Evolutionary conservation across 148 eudicot genomes (phyloP).

Genomic region (Nyssa sinensis): DNA sequence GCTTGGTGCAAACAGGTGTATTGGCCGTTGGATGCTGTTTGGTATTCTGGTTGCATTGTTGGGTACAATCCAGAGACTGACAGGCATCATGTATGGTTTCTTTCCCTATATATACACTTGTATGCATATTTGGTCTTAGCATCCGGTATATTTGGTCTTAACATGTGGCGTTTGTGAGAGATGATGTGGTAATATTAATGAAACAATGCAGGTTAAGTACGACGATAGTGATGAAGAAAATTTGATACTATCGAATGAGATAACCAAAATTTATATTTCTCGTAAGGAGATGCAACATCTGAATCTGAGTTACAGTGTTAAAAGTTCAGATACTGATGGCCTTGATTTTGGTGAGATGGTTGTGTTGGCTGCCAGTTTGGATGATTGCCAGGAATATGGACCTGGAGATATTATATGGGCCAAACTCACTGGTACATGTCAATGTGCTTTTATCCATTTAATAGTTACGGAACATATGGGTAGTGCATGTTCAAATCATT

Average conservation of each 20-base stretch:
- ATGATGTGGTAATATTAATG: not conserved
- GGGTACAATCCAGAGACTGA: constrained; percentile 39
- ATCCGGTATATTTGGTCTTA: no score
- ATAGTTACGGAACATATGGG: not conserved
- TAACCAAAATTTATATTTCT: constrained; percentile 58
- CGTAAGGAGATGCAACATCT: constrained; percentile 58
- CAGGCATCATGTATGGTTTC: constrained; percentile 58
- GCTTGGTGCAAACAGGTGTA: constrained; percentile 43
- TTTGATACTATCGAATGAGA: constrained; percentile 56
- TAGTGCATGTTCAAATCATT: no score
- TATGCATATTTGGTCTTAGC: not conserved
- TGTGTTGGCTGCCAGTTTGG: constrained; percentile 86
- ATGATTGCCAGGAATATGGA: constrained; percentile 77
- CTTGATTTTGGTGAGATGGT: constrained; percentile 73
- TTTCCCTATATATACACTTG: not conserved
- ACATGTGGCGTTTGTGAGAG: not conserved
- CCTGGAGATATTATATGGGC: constrained; percentile 96
- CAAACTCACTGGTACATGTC: constrained; percentile 72
- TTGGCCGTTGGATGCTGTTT: constrained; percentile 78
- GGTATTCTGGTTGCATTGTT: constrained; percentile 53
- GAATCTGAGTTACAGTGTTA: constrained; percentile 44
- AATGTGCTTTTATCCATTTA: not conserved
- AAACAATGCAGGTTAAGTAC: constrained; percentile 60
- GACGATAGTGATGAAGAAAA: constrained; percentile 80
- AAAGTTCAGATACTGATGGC: constrained; percentile 46